phyloP scores from a whole-genome alignment of 441 rosid genomes.

The Pelargonium fulgidum region DNA sequence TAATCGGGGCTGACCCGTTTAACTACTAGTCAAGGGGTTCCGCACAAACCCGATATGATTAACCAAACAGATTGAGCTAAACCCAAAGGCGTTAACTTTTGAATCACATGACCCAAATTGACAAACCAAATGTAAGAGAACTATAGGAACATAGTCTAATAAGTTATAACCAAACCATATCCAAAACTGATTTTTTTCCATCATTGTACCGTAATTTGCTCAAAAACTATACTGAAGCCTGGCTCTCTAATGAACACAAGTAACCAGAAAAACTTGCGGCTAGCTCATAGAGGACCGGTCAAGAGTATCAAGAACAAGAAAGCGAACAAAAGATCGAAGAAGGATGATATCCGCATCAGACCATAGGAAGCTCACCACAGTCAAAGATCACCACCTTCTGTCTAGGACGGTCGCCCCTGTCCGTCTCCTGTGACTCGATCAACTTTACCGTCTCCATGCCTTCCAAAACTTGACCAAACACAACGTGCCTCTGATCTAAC shows the following conservation, averaged over 20 bases:
- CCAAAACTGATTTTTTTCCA: neutral
- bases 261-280: neutral
- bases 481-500: constrained; percentile 90
- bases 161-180: neutral
- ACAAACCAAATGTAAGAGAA: neutral
- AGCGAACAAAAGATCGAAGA: neutral
- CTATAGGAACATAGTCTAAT: neutral
- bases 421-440: constrained; percentile 83
- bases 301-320: constrained; percentile 10
- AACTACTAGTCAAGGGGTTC: no score
- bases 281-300: constrained; percentile 13
- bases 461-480: constrained; percentile 91
- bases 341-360: constrained; percentile 31
- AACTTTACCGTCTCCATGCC: constrained; percentile 86
- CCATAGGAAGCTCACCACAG: constrained; percentile 81
- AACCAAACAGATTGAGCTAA: no score
- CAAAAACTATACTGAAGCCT: neutral
- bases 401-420: constrained; percentile 90
- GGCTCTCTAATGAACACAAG: neutral
- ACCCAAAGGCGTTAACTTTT: no score
- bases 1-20: no score
- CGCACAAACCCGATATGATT: no score
- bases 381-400: constrained; percentile 75
- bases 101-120: no score
- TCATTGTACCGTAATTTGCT: neutral